Conservation (phyloP, 768 basidiomycete species). For the Candolleomyces efflorescens region DNA sequence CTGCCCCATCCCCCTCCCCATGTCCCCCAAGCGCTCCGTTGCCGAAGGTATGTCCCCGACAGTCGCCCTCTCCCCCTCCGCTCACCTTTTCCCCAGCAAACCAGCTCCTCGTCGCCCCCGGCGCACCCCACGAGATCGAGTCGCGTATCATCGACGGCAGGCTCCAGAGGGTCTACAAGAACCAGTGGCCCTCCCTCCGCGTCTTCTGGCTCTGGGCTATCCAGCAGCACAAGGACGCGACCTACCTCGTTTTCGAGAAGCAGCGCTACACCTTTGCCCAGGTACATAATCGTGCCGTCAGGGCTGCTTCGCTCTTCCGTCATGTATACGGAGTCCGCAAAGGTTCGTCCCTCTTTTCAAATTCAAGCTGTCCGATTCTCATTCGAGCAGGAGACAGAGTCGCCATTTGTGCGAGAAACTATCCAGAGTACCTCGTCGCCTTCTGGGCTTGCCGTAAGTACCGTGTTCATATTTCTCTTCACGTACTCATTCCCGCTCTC, state of each 20-base stretch:
- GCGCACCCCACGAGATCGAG: constrained; percentile 39
- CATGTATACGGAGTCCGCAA: constrained; percentile 46
- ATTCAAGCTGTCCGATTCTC: neutral
- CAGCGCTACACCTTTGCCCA: constrained; percentile 41
- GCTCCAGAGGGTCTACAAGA: constrained; percentile 48
- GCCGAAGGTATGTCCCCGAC: constrained; percentile 19
- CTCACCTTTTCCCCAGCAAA: constrained; percentile 19
- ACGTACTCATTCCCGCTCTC: neutral
- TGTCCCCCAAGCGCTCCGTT: constrained; percentile 28
- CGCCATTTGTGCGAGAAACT: constrained; percentile 46
- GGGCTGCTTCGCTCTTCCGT: constrained; percentile 31
- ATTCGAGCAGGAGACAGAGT: constrained; percentile 32
- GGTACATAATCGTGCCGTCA: constrained; percentile 30
- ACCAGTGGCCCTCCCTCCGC: constrained; percentile 44
- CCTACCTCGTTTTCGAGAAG: constrained; percentile 48
- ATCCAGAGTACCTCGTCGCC: constrained; percentile 39
- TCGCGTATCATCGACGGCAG: constrained; percentile 39
- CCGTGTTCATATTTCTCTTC: neutral
- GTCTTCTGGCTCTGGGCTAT: constrained; percentile 41
- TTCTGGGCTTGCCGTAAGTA: constrained; percentile 47
- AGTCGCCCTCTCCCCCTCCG: neutral
- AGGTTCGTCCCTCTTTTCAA: constrained; percentile 20
- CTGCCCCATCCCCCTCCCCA: constrained; percentile 17
- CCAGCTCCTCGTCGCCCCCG: constrained; percentile 34
- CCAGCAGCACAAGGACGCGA: constrained; percentile 29